Conservation (phyloP, 148 eudicot species). For the Rhododendron mucronatum region DNA sequence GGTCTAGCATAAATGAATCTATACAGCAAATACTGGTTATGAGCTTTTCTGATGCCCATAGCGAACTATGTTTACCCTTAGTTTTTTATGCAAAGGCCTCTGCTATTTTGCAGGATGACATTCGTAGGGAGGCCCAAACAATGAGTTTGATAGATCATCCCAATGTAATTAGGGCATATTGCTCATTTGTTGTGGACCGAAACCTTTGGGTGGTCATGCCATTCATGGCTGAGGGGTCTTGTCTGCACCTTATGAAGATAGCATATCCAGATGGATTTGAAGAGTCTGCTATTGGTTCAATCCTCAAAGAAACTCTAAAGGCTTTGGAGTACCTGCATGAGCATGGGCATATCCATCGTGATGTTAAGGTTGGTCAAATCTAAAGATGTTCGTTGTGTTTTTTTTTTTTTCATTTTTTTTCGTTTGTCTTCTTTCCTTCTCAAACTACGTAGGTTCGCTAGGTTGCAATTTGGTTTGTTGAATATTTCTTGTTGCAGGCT, state of each 20-base stretch:
- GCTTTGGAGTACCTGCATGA: conserved; percentile 90
- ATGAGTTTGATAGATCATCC: conserved; percentile 96
- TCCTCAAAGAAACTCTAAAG: conserved; percentile 89
- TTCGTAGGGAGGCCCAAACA: conserved; percentile 93
- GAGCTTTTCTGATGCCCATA: not conserved
- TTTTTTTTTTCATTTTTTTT: not conserved
- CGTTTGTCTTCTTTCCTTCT: not conserved
- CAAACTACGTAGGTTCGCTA: not conserved
- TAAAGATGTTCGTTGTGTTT: not conserved
- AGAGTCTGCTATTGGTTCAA: conserved; percentile 78
- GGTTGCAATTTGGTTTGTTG: conserved; percentile 7
- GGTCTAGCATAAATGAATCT: not conserved
- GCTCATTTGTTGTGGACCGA: conserved; percentile 89
- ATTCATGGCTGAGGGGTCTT: conserved; percentile 96
- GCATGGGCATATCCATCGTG: conserved; percentile 98
- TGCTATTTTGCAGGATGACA: conserved; percentile 72
- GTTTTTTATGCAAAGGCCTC: not conserved
- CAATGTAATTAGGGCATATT: conserved; percentile 75
- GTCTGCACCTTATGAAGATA: conserved; percentile 90
- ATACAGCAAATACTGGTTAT: not conserved
- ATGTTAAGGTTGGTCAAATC: conserved; percentile 61
- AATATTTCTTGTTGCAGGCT: conserved; percentile 48
- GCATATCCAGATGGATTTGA: conserved; percentile 95
- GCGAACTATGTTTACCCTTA: not conserved
- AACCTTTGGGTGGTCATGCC: conserved; percentile 98